Base-by-base conservation (phyloP, 768 basidiomycete genomes). In the Roridomyces roridus region DNA sequence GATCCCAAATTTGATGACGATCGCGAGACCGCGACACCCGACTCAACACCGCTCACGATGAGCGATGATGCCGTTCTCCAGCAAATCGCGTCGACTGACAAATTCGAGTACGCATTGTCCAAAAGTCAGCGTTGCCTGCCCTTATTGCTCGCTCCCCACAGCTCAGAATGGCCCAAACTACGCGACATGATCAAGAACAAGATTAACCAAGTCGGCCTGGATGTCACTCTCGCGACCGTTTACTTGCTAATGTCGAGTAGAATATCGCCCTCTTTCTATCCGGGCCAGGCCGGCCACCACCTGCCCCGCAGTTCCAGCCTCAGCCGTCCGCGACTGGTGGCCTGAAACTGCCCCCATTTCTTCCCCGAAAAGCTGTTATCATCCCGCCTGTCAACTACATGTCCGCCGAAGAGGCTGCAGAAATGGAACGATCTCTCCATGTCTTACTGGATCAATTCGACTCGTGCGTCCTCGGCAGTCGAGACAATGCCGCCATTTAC, bases 111-210 rank as follows among this genome's bases (percentile, higher is more conserved):
- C 59, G 83, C 72, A 57, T 63, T 26, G 42, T 51, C 8, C 18
- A 23, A 39, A n/a, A n/a, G n/a, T n/a, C n/a, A n/a, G n/a, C n/a
- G n/a, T n/a, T 21, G 15, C 20, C 31, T 39, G n/a, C 26, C 45
- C 29, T 34, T 23, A 10, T 36, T 37, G 35, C n/a, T 48, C 43
- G 48, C 42, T 42, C 20, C 47, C 36, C 40, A 59, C 72, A 89
- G 89, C 65, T 75, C 77, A 64, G 87, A 90, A 67, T 95, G 92
- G 93, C 64, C 77, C 18, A 71, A 78, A 36, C 77, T 94, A 40
- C 84, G 89, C 35, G 81, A 87, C 65, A 83, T 85, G 51, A 84
- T 94, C 69, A 92, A 92, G 69, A 69, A 80, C 68, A 91, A 86
- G 70, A 76, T 93, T 11, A 73, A 80, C 65, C 75, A 91, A 77